Evolutionary conservation across 2,329 filamentous ascomycete genomes (phyloP).

Genomic region (Fusarium humuli): DNA sequence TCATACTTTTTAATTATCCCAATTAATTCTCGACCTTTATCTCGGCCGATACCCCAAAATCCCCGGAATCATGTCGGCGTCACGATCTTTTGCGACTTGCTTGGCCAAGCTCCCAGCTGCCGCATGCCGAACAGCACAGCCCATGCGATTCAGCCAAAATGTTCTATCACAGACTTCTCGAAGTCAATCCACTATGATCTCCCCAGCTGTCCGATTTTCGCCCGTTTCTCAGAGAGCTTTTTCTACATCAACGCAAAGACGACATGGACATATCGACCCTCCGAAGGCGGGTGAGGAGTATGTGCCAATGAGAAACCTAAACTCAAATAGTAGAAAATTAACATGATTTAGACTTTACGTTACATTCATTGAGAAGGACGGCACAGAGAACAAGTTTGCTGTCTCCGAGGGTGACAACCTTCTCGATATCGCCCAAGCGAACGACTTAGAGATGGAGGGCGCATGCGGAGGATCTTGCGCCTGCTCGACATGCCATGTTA

Average conservation of each 20-base stretch:
- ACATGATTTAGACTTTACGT: slow-evolving; percentile 75
- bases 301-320: slow-evolving; percentile 48
- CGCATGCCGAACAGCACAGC: slow-evolving; percentile 47
- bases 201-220: slow-evolving; percentile 26
- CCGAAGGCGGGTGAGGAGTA: slow-evolving; percentile 95
- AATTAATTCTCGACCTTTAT: slow-evolving; percentile 14
- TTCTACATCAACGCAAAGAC: slow-evolving; percentile 68
- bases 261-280: slow-evolving; percentile 83
- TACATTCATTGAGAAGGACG: slow-evolving; percentile 94
- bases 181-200: slow-evolving; percentile 29
- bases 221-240: slow-evolving; percentile 64
- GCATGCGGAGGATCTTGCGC: slow-evolving; percentile 95
- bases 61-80: slow-evolving; percentile 48
- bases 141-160: slow-evolving; percentile 37
- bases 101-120: slow-evolving; percentile 50
- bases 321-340: slow-evolving; percentile 4
- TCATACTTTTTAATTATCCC: slow-evolving; percentile 8
- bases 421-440: slow-evolving; percentile 91
- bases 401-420: slow-evolving; percentile 91
- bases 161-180: slow-evolving; percentile 33
- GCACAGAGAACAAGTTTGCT: slow-evolving; percentile 77
- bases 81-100: slow-evolving; percentile 50
- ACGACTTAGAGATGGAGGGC: slow-evolving; percentile 98
- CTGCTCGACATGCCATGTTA: slow-evolving; percentile 93
- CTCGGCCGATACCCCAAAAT: slow-evolving; percentile 24